Evolutionary conservation across 2,329 filamentous ascomycete genomes (phyloP), one percentile per base, ranked within the genome.

Genomic region (Trichoderma lentiforme): DNA sequence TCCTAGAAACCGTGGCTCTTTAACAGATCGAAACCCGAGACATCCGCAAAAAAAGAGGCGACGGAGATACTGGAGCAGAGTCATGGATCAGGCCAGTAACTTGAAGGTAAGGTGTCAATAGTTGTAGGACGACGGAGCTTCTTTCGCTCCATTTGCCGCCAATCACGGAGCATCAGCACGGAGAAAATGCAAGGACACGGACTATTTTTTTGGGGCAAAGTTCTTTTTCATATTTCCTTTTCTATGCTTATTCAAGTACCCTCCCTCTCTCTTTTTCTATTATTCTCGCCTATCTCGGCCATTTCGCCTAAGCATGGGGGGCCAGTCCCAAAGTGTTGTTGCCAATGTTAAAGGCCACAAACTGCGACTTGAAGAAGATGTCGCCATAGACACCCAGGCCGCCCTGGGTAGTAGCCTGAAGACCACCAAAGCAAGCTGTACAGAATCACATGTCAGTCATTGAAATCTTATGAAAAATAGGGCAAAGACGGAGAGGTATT

Each of bases 361-460:
- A 89, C 77, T 89, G 86, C 36, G 86, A 87, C 82, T 89, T 89
- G 82, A 90, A 89, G 78, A 90, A 86, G 76, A 89, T 85, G 76
- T 89, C 87, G 21, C 88, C 88, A 76, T 87, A 89, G 78, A 93
- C 90, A 80, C 90, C 88, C 47, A 91, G 79, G 32, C 82, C 81
- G 15, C 74, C 74, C 1, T 51, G 28, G 11, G 85, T 83, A 61
- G 87, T 88, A 36, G 86, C 84, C 82, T 93, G 91, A 21, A 93
- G 81, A 75, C 90, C 91, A 73, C 90, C 91, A 75, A 91, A 92
- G 83, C 91, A 93, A 70, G 83, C 85, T 87, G 71, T 86, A 69
- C 5, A 53, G 21, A 32, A 57, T 9, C 6, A 12, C 6, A 62
- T 58, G 61, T 71, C 4, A 72, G 62, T 32, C 30, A 32, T 56